These are phyloP conservation scores for Nannochloropsis granulata DNA, from an alignment of 108 stramenopile genomes.

Conservation along the genomic window DNA sequence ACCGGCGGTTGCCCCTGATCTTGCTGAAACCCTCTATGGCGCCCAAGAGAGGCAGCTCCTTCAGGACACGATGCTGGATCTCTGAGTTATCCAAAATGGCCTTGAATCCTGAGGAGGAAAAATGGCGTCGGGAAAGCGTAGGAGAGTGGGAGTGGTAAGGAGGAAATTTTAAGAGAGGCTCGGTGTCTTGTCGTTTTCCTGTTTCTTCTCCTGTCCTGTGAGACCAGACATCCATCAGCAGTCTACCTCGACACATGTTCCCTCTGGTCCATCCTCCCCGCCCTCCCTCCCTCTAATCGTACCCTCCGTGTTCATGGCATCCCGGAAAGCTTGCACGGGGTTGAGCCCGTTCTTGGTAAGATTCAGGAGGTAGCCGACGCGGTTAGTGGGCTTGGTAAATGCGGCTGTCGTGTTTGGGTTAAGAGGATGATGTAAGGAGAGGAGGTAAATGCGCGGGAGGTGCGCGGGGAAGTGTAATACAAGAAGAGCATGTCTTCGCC, in stretches of 20 bases:
- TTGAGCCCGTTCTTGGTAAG: not conserved
- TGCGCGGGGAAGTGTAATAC: not conserved
- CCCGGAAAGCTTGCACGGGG: not conserved
- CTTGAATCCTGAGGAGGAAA: not conserved
- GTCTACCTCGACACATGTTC: too few relatives aligned
- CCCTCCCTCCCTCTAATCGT: not conserved
- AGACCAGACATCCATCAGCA: too few relatives aligned
- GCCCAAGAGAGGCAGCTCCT: not conserved
- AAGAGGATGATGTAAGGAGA: too few relatives aligned
- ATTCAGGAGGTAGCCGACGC: not conserved
- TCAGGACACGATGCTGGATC: not conserved
- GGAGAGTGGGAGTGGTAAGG: not conserved
- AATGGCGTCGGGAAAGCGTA: not conserved
- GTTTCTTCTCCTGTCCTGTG: too few relatives aligned
- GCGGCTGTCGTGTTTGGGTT: not conserved
- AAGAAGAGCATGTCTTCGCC: not conserved
- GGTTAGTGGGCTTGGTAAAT: not conserved
- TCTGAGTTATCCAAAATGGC: not conserved
- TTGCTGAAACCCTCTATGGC: not conserved
- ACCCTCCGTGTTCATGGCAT: not conserved
- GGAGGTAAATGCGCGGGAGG: too few relatives aligned
- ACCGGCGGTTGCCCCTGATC: not conserved
- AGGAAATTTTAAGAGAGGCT: too few relatives aligned
- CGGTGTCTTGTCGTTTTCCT: too few relatives aligned
- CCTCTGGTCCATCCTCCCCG: too few relatives aligned